Percentiles rank a stretch among this genome's conserved stretches.
Conservation (phyloP, 2,329 filamentous ascomycete genomes). For the Mariannaea elegans region DNA sequence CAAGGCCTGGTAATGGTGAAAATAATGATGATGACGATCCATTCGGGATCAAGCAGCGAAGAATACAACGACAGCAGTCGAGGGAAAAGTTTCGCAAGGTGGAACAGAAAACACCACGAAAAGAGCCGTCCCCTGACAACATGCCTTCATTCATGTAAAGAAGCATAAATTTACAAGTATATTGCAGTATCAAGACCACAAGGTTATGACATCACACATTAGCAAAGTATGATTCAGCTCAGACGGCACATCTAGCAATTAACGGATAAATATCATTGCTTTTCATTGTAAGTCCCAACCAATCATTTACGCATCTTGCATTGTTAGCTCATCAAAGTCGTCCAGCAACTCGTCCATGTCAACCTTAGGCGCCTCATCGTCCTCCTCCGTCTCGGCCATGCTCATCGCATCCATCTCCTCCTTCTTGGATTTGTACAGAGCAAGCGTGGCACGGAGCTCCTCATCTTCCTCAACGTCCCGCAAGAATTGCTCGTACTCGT, state of each 20-base stretch:
- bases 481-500: constrained; percentile 97
- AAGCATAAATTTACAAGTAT: not conserved
- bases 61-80: constrained; percentile 43
- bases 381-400: constrained; percentile 70
- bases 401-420: constrained; percentile 72
- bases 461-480: constrained; percentile 95
- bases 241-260: not conserved
- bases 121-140: constrained; percentile 38
- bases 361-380: constrained; percentile 74
- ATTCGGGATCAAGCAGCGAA: constrained; percentile 47
- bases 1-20: constrained; percentile 19
- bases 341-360: constrained; percentile 86
- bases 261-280: constrained; percentile 29
- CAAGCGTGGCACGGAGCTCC: constrained; percentile 84
- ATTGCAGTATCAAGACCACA: too few relatives aligned
- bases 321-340: constrained; percentile 84
- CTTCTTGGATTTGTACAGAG: constrained; percentile 80
- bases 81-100: constrained; percentile 39
- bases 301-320: constrained; percentile 50
- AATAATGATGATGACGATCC: constrained; percentile 45
- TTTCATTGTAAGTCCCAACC: constrained; percentile 35
- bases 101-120: constrained; percentile 23
- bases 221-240: too few relatives aligned
- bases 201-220: not conserved
- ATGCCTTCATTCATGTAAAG: constrained; percentile 50